phyloP scores from a whole-genome alignment of 2,329 filamentous ascomycete species.

The Alternaria gaisen region DNA sequence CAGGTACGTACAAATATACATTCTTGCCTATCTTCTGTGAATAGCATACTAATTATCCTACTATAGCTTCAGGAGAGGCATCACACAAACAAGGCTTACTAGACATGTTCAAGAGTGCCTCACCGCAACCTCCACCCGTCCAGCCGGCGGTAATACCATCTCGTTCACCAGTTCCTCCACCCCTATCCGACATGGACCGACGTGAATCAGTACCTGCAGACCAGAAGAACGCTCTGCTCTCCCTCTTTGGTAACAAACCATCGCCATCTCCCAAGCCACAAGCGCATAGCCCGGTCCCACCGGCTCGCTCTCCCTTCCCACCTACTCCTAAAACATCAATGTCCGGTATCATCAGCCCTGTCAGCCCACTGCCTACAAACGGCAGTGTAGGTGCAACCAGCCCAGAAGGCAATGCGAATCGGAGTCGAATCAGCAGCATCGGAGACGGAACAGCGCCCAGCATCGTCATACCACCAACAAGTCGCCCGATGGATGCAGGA shows the following conservation, averaged over 20 bases:
- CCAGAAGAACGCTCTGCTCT: constrained; percentile 49
- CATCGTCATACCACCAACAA: constrained; percentile 31
- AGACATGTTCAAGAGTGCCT: constrained; percentile 30
- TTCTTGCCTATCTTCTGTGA: not conserved
- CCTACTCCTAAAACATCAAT: constrained; percentile 42
- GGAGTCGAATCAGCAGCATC: constrained; percentile 48
- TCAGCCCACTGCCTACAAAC: constrained; percentile 47
- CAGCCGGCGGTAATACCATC: constrained; percentile 15
- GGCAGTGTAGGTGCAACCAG: constrained; percentile 33
- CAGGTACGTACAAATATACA: not conserved
- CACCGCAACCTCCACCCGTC: constrained; percentile 22
- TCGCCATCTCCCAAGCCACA: constrained; percentile 21
- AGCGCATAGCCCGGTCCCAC: constrained; percentile 30
- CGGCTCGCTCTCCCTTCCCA: constrained; percentile 31
- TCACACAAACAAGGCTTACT: constrained; percentile 33
- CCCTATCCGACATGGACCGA: constrained; percentile 31
- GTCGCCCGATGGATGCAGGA: constrained; percentile 15
- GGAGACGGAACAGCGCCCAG: constrained; percentile 34
- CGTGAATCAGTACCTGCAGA: constrained; percentile 40
- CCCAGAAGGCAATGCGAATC: constrained; percentile 37
- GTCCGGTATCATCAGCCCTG: constrained; percentile 51
- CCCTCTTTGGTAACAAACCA: constrained; percentile 44
- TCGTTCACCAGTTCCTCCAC: constrained; percentile 18
- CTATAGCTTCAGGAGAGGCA: constrained; percentile 13
- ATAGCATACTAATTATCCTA: not conserved